phyloP scores from a whole-genome alignment of 306 rosid genomes.

The Vigna hirtella region DNA sequence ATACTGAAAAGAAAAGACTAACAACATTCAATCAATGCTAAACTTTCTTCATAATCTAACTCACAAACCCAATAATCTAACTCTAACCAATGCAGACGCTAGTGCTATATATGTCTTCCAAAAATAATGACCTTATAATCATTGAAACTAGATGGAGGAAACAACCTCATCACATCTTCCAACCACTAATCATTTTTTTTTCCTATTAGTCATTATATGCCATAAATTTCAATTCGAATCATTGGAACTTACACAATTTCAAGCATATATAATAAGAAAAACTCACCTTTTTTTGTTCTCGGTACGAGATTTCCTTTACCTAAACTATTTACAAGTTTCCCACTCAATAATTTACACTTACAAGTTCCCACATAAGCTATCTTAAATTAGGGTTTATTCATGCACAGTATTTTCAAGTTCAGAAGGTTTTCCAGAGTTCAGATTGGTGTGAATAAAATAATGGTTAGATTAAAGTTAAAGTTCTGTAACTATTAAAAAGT shows the following conservation, averaged over 20 bases:
- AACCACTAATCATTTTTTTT: constrained; percentile 43
- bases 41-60: constrained; percentile 41
- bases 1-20: constrained; percentile 49
- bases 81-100: constrained; percentile 31
- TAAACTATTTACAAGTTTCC: background rate
- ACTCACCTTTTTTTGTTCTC: background rate
- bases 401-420: background rate
- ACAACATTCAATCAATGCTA: constrained; percentile 46
- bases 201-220: constrained; percentile 9
- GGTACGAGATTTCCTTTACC: background rate
- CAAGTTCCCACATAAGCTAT: too few species aligned
- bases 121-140: constrained; percentile 48
- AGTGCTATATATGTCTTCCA: constrained; percentile 41
- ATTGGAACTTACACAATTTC: constrained; percentile 23
- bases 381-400: background rate
- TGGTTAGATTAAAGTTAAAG: background rate
- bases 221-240: constrained; percentile 34
- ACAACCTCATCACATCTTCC: constrained; percentile 42
- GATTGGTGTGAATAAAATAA: background rate
- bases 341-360: background rate
- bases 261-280: background rate
- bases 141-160: constrained; percentile 47
- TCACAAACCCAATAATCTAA: constrained; percentile 42
- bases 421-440: background rate
- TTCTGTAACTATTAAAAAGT: background rate